Conservation (phyloP, 768 basidiomycete genomes). For the Pisolithus orientalis region DNA sequence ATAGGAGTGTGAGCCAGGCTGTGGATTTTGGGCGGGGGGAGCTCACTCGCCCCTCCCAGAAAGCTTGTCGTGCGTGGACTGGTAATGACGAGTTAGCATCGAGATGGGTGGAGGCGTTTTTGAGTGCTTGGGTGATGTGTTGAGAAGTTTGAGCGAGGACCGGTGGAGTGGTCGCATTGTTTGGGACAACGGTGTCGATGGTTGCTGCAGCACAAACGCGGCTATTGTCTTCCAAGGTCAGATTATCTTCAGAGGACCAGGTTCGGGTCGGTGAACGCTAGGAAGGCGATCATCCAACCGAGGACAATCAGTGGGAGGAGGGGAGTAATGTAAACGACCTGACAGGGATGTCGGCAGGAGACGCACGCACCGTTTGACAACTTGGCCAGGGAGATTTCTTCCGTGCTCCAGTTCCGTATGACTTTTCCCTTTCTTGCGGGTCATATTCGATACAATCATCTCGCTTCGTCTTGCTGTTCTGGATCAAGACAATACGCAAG, state of each 20-base stretch:
- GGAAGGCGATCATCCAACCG: constrained; percentile 18
- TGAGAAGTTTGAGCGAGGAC: constrained; percentile 72
- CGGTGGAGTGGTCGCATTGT: constrained; percentile 49
- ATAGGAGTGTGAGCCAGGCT: too few relatives aligned
- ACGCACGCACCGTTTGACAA: constrained; percentile 63
- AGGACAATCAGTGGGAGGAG: constrained; percentile 30
- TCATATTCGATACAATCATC: constrained; percentile 66
- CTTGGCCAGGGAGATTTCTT: constrained; percentile 89
- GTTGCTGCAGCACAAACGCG: constrained; percentile 56
- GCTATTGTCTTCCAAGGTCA: constrained; percentile 28
- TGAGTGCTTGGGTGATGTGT: constrained; percentile 71
- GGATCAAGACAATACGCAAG: constrained; percentile 83
- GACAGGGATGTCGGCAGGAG: constrained; percentile 28
- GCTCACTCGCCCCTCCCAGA: background rate
- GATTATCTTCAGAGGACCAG: background rate
- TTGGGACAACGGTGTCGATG: constrained; percentile 64
- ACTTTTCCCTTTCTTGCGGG: constrained; percentile 68
- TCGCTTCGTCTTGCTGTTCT: constrained; percentile 73
- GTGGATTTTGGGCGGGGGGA: too few relatives aligned
- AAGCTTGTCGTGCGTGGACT: constrained; percentile 20
- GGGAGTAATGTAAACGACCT: constrained; percentile 32
- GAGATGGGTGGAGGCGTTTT: constrained; percentile 25
- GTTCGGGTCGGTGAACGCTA: constrained; percentile 14
- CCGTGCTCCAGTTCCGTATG: constrained; percentile 62
- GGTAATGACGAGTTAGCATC: constrained; percentile 26